Evolutionary conservation across 306 rosid genomes (phyloP).

Genomic region (Potentilla sterilis): DNA sequence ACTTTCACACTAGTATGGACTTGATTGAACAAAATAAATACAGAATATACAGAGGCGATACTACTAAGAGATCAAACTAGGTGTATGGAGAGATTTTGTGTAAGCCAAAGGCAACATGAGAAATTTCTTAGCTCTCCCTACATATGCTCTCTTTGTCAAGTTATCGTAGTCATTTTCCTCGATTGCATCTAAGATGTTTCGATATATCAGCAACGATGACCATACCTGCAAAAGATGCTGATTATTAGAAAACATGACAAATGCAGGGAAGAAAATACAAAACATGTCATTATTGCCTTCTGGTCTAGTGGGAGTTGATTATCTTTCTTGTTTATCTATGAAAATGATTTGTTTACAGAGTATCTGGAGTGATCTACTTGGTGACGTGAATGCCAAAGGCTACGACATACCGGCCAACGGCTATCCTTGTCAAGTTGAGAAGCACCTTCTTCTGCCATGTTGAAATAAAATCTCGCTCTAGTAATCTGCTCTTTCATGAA

Average conservation of each 20-base stretch:
- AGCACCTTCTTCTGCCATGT: constrained; percentile 74
- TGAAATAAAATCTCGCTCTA: constrained; percentile 79
- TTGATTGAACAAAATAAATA: not conserved
- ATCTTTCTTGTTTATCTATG: not conserved
- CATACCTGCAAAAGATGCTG: constrained; percentile 58
- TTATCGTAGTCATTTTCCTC: constrained; percentile 76
- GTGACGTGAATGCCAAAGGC: not conserved
- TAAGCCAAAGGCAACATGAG: constrained; percentile 66
- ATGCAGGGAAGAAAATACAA: not conserved
- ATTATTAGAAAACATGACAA: not conserved
- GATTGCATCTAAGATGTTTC: constrained; percentile 71
- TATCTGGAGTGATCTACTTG: not conserved
- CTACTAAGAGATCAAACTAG: constrained; percentile 9
- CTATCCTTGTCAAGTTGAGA: constrained; percentile 81
- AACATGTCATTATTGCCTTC: not conserved
- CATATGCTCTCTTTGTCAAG: constrained; percentile 74
- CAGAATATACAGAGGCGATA: not conserved
- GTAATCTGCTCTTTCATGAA: constrained; percentile 81
- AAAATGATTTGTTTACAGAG: not conserved
- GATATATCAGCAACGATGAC: constrained; percentile 69
- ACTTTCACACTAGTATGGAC: not conserved
- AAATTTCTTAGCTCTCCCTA: constrained; percentile 60
- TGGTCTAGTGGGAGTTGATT: not conserved
- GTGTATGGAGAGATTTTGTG: constrained; percentile 48
- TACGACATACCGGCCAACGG: constrained; percentile 75